These are phyloP conservation scores for Vanderwaltozyma yarrowii DNA, from an alignment of 805 yeast species.

Conservation along the genomic window DNA sequence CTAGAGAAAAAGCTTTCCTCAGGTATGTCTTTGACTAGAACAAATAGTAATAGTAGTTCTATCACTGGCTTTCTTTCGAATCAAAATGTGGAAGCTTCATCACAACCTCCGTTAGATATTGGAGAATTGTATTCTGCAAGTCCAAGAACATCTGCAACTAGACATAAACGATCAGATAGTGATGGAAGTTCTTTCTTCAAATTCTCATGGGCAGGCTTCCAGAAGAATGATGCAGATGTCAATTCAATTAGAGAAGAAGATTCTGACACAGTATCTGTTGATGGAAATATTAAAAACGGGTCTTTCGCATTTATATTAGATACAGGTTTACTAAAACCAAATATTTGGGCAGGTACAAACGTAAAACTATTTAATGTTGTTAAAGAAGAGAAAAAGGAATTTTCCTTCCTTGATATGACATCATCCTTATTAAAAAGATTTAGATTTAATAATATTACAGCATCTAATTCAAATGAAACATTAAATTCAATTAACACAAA, in stretches of 20 bases:
- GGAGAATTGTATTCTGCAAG: slow-evolving; percentile 1
- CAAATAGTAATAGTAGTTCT: slow-evolving; percentile 3
- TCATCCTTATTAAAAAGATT: slow-evolving; percentile 31
- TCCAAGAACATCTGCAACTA: slow-evolving; percentile 1
- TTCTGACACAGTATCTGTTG: slow-evolving; percentile 7
- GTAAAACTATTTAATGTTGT: slow-evolving; percentile 42
- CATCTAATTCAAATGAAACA: slow-evolving; percentile 1
- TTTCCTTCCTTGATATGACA: slow-evolving; percentile 34
- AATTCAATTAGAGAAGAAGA: slow-evolving; percentile 3
- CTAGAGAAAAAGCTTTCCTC: background rate
- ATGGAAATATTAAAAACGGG: background rate
- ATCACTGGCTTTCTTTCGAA: slow-evolving; percentile 3
- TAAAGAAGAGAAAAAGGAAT: slow-evolving; percentile 30
- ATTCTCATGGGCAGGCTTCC: slow-evolving; percentile 29
- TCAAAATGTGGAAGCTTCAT: background rate
- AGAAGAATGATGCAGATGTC: slow-evolving; percentile 9
- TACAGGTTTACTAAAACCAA: slow-evolving; percentile 28
- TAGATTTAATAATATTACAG: slow-evolving; percentile 18
- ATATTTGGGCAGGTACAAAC: slow-evolving; percentile 44
- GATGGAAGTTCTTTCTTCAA: slow-evolving; percentile 30
- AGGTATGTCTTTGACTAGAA: background rate
- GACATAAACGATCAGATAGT: slow-evolving; percentile 7
- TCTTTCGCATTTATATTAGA: slow-evolving; percentile 18
- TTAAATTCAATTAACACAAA: slow-evolving; percentile 5
- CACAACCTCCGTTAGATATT: slow-evolving; percentile 2